Evolutionary conservation across 768 basidiomycete genomes (phyloP).

Genomic region (Agrocybe chaxingu): DNA sequence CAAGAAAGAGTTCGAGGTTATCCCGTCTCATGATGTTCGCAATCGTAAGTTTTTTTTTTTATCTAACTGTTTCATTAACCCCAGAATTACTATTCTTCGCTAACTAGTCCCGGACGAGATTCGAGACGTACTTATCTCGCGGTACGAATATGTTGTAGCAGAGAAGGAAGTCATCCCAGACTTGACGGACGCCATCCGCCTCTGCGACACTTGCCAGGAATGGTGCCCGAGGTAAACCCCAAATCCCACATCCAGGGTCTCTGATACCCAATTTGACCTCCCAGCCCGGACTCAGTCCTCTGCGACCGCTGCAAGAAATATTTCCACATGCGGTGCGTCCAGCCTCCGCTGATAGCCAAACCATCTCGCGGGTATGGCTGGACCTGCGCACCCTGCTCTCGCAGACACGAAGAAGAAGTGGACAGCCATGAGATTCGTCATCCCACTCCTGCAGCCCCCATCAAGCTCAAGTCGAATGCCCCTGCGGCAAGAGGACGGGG

Average conservation of each 20-base stretch:
- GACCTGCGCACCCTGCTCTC: slow-evolving; percentile 94
- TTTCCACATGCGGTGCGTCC: slow-evolving; percentile 94
- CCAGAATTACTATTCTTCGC: slow-evolving; percentile 19
- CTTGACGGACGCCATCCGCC: slow-evolving; percentile 80
- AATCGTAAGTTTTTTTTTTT: slow-evolving; percentile 66
- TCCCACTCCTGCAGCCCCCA: slow-evolving; percentile 39
- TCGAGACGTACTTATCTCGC: slow-evolving; percentile 66
- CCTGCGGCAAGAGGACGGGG: slow-evolving; percentile 72
- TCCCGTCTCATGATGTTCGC: slow-evolving; percentile 79
- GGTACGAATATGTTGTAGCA: slow-evolving; percentile 94
- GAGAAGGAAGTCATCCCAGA: slow-evolving; percentile 93
- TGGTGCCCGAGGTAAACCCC: slow-evolving; percentile 84
- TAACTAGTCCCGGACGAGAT: slow-evolving; percentile 76
- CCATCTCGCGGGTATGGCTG: slow-evolving; percentile 96
- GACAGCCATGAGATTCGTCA: slow-evolving; percentile 71
- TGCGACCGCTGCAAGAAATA: slow-evolving; percentile 90
- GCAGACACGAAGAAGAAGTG: slow-evolving; percentile 82
- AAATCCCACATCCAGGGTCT: slow-evolving; percentile 15
- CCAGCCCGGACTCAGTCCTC: slow-evolving; percentile 78
- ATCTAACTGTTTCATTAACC: slow-evolving; percentile 13
- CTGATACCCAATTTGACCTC: slow-evolving; percentile 11
- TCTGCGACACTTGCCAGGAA: slow-evolving; percentile 80
- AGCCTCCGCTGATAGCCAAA: slow-evolving; percentile 86
- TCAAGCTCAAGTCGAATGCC: slow-evolving; percentile 65
- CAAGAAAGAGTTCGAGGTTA: slow-evolving; percentile 96